Evolutionary conservation across 257 asterid genomes (phyloP).

Genomic region (Eustoma russellianum): DNA sequence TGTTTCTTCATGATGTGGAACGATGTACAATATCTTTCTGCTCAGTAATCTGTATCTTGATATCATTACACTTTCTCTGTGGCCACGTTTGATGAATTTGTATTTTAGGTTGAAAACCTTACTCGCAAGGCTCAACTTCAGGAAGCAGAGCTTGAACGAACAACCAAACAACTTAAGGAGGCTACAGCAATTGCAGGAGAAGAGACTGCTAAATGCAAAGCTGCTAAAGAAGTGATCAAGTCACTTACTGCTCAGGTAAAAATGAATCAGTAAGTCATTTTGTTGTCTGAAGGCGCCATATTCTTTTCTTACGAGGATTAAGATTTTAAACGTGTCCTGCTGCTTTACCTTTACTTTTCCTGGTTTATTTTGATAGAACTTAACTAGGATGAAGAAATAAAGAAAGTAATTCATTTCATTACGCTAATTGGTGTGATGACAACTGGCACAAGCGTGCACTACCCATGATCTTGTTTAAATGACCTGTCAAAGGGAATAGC

Average conservation of each 20-base stretch:
- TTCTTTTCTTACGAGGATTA: too few species aligned
- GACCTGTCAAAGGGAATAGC: too few species aligned
- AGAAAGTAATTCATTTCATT: too few species aligned
- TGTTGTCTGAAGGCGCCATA: too few species aligned
- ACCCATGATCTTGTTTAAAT: too few species aligned
- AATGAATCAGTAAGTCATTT: background rate
- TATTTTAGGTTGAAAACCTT: conserved; percentile 64
- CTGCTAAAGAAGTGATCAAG: conserved; percentile 96
- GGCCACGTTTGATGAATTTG: background rate
- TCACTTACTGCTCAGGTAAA: conserved; percentile 87
- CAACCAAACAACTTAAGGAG: conserved; percentile 74
- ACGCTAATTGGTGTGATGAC: too few species aligned
- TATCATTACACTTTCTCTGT: background rate
- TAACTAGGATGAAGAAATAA: too few species aligned
- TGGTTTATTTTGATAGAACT: too few species aligned
- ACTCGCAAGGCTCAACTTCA: conserved; percentile 69
- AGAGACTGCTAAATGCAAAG: conserved; percentile 93
- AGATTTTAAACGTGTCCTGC: too few species aligned
- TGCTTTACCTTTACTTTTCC: background rate
- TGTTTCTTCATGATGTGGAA: background rate
- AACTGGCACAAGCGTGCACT: too few species aligned
- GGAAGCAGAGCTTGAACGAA: conserved; percentile 69
- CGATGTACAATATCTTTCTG: background rate
- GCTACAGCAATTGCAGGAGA: conserved; percentile 82
- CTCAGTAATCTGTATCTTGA: background rate